Percentiles rank a stretch among this genome's conserved stretches.
phyloP scores from a whole-genome alignment of 805 yeast species.

The Hanseniaspora singularis region DNA sequence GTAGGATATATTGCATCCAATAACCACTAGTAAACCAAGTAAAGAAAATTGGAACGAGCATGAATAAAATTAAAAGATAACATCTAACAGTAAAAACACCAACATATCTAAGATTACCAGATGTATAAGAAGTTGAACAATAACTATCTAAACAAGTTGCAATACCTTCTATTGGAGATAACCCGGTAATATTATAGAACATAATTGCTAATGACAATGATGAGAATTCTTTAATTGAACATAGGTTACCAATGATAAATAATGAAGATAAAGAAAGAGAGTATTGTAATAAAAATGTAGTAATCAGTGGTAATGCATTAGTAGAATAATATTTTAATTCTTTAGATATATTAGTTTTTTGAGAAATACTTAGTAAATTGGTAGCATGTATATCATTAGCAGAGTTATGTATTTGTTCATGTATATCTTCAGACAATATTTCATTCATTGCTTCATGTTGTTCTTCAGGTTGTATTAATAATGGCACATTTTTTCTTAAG shows the following conservation, averaged over 20 bases:
- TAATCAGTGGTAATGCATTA: slow-evolving; percentile 35
- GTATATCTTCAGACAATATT: not conserved
- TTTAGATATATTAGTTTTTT: not conserved
- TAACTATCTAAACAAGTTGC: slow-evolving; percentile 65
- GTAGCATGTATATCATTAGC: slow-evolving; percentile 1
- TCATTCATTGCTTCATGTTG: not conserved
- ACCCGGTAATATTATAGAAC: slow-evolving; percentile 59
- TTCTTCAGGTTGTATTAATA: not conserved
- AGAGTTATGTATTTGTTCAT: not conserved
- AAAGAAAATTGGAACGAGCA: slow-evolving; percentile 34
- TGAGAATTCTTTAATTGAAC: slow-evolving; percentile 38
- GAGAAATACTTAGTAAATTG: slow-evolving; percentile 2
- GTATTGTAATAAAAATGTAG: slow-evolving; percentile 56
- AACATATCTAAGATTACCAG: slow-evolving; percentile 46
- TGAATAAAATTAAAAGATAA: slow-evolving; percentile 33
- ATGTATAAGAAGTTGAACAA: slow-evolving; percentile 68
- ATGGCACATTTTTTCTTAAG: no score
- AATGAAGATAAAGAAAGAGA: slow-evolving; percentile 67
- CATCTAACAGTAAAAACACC: slow-evolving; percentile 59
- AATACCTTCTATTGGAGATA: slow-evolving; percentile 59
- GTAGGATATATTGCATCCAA: slow-evolving; percentile 30
- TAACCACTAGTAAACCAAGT: slow-evolving; percentile 52
- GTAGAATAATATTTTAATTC: slow-evolving; percentile 6
- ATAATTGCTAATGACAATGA: slow-evolving; percentile 63
- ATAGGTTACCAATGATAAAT: slow-evolving; percentile 58